Conservation (phyloP, 2,329 filamentous ascomycete species). For the Sporothrix pseudoabietina region DNA sequence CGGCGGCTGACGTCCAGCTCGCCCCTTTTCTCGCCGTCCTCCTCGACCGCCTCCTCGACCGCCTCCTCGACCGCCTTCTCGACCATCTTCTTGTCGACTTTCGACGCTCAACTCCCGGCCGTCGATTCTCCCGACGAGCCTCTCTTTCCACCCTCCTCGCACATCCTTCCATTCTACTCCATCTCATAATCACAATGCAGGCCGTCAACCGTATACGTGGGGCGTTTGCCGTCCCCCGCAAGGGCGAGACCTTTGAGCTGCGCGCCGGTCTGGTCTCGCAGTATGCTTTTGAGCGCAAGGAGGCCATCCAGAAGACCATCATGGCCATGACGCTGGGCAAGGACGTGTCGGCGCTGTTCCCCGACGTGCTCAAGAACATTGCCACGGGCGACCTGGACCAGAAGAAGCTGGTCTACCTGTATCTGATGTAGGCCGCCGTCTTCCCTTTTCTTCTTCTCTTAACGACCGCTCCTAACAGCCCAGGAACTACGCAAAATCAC, state of each 20-base stretch:
- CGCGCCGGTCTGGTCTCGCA: constrained; percentile 94
- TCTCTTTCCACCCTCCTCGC: background rate
- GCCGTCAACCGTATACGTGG: constrained; percentile 95
- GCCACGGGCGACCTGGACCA: constrained; percentile 92
- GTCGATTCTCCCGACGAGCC: constrained; percentile 21
- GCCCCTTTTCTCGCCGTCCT: background rate
- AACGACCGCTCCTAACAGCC: background rate
- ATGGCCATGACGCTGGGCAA: constrained; percentile 99
- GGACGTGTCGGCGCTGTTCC: constrained; percentile 95
- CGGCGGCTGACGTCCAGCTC: constrained; percentile 16
- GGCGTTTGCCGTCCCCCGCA: constrained; percentile 88
- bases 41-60: constrained; percentile 10
- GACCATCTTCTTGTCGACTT: constrained; percentile 2
- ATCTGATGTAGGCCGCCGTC: constrained; percentile 73
- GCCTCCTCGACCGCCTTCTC: background rate
- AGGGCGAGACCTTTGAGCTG: constrained; percentile 98
- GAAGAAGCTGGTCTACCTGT: constrained; percentile 99
- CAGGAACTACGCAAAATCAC: constrained; percentile 99
- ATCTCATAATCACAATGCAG: constrained; percentile 32
- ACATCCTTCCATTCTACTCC: background rate
- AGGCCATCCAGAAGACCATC: constrained; percentile 99
- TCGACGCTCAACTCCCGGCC: background rate
- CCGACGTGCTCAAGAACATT: constrained; percentile 98
- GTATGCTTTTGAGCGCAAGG: constrained; percentile 98
- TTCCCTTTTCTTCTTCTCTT: background rate